Conservation (phyloP, 345 rosid genomes). For the Eucalyptus polyanthemos region DNA sequence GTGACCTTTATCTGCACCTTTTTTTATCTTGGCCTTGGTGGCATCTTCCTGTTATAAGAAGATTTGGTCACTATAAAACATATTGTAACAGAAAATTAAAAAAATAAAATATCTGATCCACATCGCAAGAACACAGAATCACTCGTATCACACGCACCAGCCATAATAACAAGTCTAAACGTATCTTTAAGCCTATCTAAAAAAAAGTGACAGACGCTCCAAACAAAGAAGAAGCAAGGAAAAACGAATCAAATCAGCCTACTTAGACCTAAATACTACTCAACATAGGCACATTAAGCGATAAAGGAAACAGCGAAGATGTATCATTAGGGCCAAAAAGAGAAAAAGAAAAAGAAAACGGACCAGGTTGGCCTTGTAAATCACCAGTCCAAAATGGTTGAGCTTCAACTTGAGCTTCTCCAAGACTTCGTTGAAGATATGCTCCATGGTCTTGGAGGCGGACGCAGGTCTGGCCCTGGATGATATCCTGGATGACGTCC, state of each 20-base stretch:
- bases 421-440: not conserved
- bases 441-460: slow-evolving; percentile 59
- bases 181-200: no score
- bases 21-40: not conserved
- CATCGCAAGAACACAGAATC: not conserved
- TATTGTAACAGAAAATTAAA: no score
- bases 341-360: not conserved
- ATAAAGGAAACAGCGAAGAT: no score
- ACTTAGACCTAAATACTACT: not conserved
- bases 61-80: slow-evolving; percentile 1
- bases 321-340: no score
- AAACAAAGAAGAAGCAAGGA: no score
- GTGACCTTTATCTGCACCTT: slow-evolving; percentile 46
- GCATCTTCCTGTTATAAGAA: slow-evolving; percentile 48
- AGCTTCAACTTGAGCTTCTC: slow-evolving; percentile 52
- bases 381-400: slow-evolving; percentile 62
- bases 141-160: not conserved
- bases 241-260: no score
- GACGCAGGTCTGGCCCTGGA: slow-evolving; percentile 50
- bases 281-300: no score
- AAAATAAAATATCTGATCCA: not conserved
- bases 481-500: slow-evolving; percentile 61
- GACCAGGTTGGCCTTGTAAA: slow-evolving; percentile 61
- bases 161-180: no score
- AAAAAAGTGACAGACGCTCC: no score